phyloP scores from a whole-genome alignment of 2,329 filamentous ascomycete genomes.

The Trichothecium roseum region DNA sequence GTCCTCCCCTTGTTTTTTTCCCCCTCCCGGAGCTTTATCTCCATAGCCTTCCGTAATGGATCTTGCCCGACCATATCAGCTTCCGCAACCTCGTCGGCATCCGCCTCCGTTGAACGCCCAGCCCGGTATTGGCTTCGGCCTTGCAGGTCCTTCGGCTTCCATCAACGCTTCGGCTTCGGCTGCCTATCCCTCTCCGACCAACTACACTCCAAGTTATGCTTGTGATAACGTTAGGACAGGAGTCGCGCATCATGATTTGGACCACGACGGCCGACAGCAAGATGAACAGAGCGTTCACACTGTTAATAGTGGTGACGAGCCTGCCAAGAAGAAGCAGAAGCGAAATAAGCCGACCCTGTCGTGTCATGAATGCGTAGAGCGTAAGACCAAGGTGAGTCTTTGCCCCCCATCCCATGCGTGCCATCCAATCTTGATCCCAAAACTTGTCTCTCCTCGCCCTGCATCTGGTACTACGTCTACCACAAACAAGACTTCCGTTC shows the following conservation, averaged over 20 bases:
- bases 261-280: constrained; percentile 10
- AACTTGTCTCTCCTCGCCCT: background rate
- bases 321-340: constrained; percentile 64
- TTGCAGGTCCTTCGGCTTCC: background rate
- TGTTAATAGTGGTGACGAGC: constrained; percentile 19
- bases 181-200: constrained; percentile 1
- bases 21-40: too few species aligned
- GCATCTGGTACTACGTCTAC: background rate
- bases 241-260: constrained; percentile 10
- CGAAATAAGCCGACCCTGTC: constrained; percentile 76
- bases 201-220: constrained; percentile 3
- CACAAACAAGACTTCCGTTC: too few species aligned
- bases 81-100: too few species aligned
- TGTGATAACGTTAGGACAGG: too few species aligned
- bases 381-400: constrained; percentile 63
- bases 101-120: too few species aligned
- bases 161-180: too few species aligned
- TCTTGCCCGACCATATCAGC: too few species aligned
- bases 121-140: too few species aligned
- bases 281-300: constrained; percentile 6
- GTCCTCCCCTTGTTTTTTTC: too few species aligned
- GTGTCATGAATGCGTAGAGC: constrained; percentile 70
- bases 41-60: too few species aligned
- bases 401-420: background rate
- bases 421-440: background rate